These are phyloP conservation scores for Xerocomus amazonicus DNA, from an alignment of 1,284 basidiomycete genomes.

Conservation along the genomic window DNA sequence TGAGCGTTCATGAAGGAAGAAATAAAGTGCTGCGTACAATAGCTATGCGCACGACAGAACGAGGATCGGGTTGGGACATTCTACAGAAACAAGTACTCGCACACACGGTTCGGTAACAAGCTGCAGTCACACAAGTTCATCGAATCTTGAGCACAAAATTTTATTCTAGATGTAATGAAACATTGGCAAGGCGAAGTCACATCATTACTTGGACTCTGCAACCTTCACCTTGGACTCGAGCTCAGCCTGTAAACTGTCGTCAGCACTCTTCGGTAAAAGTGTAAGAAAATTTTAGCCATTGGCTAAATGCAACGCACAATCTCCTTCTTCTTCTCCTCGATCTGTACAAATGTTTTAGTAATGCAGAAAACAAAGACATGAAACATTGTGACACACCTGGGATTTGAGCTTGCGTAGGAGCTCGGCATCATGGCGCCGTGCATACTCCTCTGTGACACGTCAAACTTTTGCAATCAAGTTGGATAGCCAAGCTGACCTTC, in stretches of 20 bases:
- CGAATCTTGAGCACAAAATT: neutral
- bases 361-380: neutral
- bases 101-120: too few relatives aligned
- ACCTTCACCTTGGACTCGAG: constrained; percentile 29
- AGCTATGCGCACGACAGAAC: constrained; percentile 21
- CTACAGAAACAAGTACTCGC: neutral
- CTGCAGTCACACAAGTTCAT: too few relatives aligned
- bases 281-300: constrained; percentile 12
- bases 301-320: constrained; percentile 40
- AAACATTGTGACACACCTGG: constrained; percentile 41
- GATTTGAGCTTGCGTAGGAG: constrained; percentile 55
- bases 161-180: constrained; percentile 4
- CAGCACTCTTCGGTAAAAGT: constrained; percentile 12
- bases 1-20: neutral
- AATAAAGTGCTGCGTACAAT: constrained; percentile 15
- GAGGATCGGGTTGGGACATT: constrained; percentile 17
- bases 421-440: constrained; percentile 51
- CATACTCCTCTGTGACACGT: constrained; percentile 50
- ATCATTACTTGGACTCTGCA: constrained; percentile 20
- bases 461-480: neutral
- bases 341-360: constrained; percentile 35
- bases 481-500: constrained; percentile 44
- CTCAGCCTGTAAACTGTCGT: constrained; percentile 22
- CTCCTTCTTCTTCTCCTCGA: constrained; percentile 55
- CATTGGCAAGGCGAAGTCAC: constrained; percentile 2